Conservation (phyloP, 495 filamentous ascomycete genomes). For the Neurospora intermedia region DNA sequence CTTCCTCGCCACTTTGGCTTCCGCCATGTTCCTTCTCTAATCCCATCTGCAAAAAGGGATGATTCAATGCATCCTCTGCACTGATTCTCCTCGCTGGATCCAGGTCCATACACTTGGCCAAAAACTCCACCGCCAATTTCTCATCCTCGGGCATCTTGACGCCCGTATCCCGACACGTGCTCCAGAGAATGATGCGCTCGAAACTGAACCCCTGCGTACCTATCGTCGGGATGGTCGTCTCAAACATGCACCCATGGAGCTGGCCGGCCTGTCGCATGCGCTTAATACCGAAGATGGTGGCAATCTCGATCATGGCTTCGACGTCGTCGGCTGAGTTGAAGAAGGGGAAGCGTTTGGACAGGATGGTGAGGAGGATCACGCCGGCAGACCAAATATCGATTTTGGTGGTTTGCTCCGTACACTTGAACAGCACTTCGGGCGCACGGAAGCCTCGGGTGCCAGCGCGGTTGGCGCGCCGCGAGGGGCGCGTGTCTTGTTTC, state of each 20-base stretch:
- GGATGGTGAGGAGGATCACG: slow-evolving; percentile 83
- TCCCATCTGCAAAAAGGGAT: slow-evolving; percentile 58
- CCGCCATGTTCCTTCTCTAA: not conserved
- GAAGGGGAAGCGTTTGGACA: slow-evolving; percentile 88
- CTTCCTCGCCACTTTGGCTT: slow-evolving; percentile 4
- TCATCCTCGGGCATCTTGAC: slow-evolving; percentile 47
- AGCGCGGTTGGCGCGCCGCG: slow-evolving; percentile 82
- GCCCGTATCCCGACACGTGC: slow-evolving; percentile 47
- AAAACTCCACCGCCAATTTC: slow-evolving; percentile 53
- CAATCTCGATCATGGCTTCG: slow-evolving; percentile 93
- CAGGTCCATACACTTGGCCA: slow-evolving; percentile 58
- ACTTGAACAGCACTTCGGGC: slow-evolving; percentile 94
- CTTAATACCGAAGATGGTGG: slow-evolving; percentile 80
- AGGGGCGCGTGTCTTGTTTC: slow-evolving; percentile 77
- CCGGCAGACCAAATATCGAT: slow-evolving; percentile 97
- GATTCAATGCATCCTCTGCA: slow-evolving; percentile 56
- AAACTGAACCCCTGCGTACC: slow-evolving; percentile 73
- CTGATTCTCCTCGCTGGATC: slow-evolving; percentile 63
- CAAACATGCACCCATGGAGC: slow-evolving; percentile 76
- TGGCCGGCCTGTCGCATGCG: slow-evolving; percentile 73
- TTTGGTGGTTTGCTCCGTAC: slow-evolving; percentile 88
- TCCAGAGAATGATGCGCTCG: slow-evolving; percentile 92
- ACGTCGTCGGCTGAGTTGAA: slow-evolving; percentile 96
- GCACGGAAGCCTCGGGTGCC: slow-evolving; percentile 95
- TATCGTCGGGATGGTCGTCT: slow-evolving; percentile 84